Evolutionary conservation across 163 green algal genomes (phyloP).

Genomic region (Scenedesmus sp.): DNA sequence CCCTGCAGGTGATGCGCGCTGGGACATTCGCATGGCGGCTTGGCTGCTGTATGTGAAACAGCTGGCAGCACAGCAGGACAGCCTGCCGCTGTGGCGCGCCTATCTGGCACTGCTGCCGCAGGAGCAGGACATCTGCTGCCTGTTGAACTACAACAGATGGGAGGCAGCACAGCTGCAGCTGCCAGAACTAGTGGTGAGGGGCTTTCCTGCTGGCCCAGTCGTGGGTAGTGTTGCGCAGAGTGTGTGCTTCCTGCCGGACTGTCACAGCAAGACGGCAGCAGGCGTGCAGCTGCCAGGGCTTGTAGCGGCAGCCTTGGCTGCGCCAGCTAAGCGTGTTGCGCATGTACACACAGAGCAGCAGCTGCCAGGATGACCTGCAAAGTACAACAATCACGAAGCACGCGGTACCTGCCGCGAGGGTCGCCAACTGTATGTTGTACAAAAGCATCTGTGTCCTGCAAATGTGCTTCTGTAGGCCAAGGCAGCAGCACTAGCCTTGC

Average conservation of each 20-base stretch:
- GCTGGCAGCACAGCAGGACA: neutral
- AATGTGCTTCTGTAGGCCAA: neutral
- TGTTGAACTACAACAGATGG: conserved; percentile 60
- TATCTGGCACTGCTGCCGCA: conserved; percentile 61
- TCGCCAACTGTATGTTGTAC: neutral
- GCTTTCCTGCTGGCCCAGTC: neutral
- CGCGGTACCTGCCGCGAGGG: too few species aligned
- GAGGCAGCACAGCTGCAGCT: conserved; percentile 62
- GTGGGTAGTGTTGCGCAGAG: conserved; percentile 15
- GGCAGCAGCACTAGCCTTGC: neutral
- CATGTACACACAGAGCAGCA: neutral
- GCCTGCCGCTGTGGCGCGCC: conserved; percentile 50
- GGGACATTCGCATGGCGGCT: conserved; percentile 70
- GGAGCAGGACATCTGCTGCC: conserved; percentile 58
- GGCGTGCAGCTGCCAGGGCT: conserved; percentile 65
- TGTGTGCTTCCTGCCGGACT: conserved; percentile 63
- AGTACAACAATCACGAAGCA: too few species aligned
- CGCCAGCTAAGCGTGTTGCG: too few species aligned
- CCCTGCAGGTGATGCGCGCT: conserved; percentile 62
- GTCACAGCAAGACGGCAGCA: neutral
- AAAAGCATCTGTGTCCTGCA: conserved; percentile 33
- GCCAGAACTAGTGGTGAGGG: conserved; percentile 53
- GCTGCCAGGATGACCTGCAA: too few species aligned
- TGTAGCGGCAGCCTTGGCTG: conserved; percentile 30
- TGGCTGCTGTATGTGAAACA: conserved; percentile 66